Evolutionary conservation across 2,329 filamentous ascomycete species (phyloP), one percentile per base, ranked within the genome.

Genomic region (Tolypocladium album): DNA sequence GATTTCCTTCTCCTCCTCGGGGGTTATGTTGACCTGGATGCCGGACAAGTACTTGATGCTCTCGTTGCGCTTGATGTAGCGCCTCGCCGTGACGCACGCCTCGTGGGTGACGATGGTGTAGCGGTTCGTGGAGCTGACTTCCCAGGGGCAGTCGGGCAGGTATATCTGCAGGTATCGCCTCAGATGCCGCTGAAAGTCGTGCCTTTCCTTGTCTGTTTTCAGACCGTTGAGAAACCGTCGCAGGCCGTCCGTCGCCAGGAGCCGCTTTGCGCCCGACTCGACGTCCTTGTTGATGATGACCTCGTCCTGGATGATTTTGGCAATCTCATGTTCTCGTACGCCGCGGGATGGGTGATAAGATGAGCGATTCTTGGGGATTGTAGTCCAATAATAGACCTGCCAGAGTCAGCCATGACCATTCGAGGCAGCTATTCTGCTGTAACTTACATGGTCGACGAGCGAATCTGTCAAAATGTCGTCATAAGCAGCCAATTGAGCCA

Each of bases 391-490:
- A 75, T 90, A 97, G 12, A 91, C 88, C 93, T 97, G 66, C 62
- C 56, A 9, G 61, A 57, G 61, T 71, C 57, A 62, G 50, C 31
- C 5, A 12, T 4, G 31, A n/a, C 43, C 17, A 7, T 27, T 56
- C 17, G 7, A n/a, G 3, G 4, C 31, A 13, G 34, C 4, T 15
- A 6, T 22, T n/a, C 55, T 9, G 53, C 57, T 61, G 56, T 42
- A 40, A 82, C 89, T 76, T 82, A 97, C 93, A 77, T 93, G 91
- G 75, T 99, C 94, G 62, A 99, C 87, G 58, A 99, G 85, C 66
- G 90, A 89, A 82, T 99, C 94, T 9, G 94, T 99, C 63, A 96
- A 80, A 65, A 97, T 87, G 75, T 99, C 94, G 76, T 99, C 94
- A 78, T 97, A 97, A 57, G 88, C 88, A 39, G 92, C 88, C 68